Evolutionary conservation across 306 rosid species (phyloP).

Genomic region (Vicia faba): DNA sequence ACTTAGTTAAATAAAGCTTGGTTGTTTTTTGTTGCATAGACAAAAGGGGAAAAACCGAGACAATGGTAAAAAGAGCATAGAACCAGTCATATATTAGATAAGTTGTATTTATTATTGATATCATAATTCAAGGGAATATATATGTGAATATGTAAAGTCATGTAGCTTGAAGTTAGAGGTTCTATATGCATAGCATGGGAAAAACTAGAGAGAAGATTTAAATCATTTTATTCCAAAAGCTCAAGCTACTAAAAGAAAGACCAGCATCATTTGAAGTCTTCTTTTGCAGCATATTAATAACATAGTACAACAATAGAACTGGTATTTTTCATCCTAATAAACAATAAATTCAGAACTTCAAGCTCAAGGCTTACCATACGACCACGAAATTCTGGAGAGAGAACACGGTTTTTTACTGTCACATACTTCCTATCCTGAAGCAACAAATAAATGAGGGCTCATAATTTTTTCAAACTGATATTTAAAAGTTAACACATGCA

Average conservation of each 20-base stretch:
- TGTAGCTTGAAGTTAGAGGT: slow-evolving; percentile 8
- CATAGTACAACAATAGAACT: background rate
- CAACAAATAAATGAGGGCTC: slow-evolving; percentile 57
- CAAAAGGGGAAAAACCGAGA: background rate
- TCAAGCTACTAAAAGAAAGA: slow-evolving; percentile 21
- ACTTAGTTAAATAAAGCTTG: too few relatives aligned
- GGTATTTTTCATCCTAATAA: slow-evolving; percentile 19
- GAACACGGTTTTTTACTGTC: slow-evolving; percentile 73
- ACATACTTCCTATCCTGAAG: slow-evolving; percentile 85
- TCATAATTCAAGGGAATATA: slow-evolving; percentile 2
- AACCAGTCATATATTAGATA: slow-evolving; percentile 3
- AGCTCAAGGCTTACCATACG: slow-evolving; percentile 77
- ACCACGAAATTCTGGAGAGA: slow-evolving; percentile 95
- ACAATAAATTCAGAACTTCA: slow-evolving; percentile 28
- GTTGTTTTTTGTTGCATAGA: background rate
- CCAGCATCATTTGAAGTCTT: slow-evolving; percentile 6
- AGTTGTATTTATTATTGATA: background rate
- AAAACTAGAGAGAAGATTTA: background rate
- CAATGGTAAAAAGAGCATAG: background rate
- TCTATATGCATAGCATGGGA: background rate
- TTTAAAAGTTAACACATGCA: slow-evolving; percentile 20
- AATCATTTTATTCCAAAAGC: slow-evolving; percentile 18
- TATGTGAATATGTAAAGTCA: background rate
- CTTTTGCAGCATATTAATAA: slow-evolving; percentile 18
- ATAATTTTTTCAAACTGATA: slow-evolving; percentile 36